Evolutionary conservation across 306 rosid species (phyloP), one percentile per base, ranked within the genome.

Genomic region (Cucumis hystrix): DNA sequence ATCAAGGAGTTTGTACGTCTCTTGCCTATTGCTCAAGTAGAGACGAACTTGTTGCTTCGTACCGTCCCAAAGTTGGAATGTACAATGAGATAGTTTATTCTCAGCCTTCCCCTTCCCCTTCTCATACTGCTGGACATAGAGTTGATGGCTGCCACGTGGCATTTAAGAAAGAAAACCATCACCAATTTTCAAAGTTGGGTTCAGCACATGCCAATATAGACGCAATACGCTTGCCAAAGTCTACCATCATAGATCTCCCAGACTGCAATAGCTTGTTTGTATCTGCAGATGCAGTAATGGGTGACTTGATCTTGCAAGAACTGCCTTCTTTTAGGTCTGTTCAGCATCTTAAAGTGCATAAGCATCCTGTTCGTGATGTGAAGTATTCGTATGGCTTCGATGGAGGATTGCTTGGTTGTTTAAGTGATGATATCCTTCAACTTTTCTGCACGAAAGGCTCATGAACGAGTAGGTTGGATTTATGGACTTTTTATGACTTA

Each of bases 1-100:
- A 85, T 76, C 92, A 87, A 85, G 97, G 97, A 77, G 88, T 95
- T 79, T 95, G 98, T 79, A 95, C 91, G 79, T 95, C 97, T 43
- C 88, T 92, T 78, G 93, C 97, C 35, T 87, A 84, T 81, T 87
- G 91, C 83, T 83, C 90, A n/a, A 89, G 85, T 70, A 86, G 84
- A 56, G 91, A 86, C 63, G 96, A 92, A 79, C 73, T 89, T 74
- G 96, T 90, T 80, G 93, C 82, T 80, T 88, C 97, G 4, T 92
- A 89, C 81, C 96, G 98, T 76, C 98, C 98, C 58, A 92, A 76
- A 83, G 83, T 88, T 64, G 95, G 89, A 82, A 77, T 59, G 79
- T 49, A 80, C 0, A 47, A 52, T 77, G 91, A 83, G 61, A 74
- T 61, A 37, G 69, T 76, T 77, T 47, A 76, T 58, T 79, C 97